Percentiles rank a stretch among this genome's conserved stretches.
These are phyloP conservation scores for Verticillium dahliae DNA, from an alignment of 2,329 filamentous ascomycete species.

Conservation along the genomic window DNA sequence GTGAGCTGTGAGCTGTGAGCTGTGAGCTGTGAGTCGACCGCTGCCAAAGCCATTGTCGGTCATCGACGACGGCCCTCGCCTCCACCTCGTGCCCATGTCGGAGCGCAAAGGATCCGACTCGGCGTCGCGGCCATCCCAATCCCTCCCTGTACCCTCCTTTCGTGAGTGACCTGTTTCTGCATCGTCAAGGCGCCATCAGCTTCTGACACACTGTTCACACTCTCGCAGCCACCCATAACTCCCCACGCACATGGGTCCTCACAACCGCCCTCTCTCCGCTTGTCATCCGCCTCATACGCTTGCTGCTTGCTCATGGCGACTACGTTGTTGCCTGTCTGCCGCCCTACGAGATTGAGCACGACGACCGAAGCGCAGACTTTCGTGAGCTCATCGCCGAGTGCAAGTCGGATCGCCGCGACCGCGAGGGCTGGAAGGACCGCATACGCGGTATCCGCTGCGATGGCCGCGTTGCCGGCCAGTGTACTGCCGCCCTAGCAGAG, in stretches of 20 bases:
- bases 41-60: background rate
- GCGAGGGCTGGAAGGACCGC: conserved; percentile 74
- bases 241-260: conserved; percentile 86
- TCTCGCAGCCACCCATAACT: conserved; percentile 55
- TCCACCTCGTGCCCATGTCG: conserved; percentile 8
- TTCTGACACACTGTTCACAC: conserved; percentile 14
- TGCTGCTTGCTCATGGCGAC: conserved; percentile 85
- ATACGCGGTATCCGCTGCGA: conserved; percentile 61
- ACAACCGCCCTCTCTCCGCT: conserved; percentile 82
- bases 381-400: conserved; percentile 69
- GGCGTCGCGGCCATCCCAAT: conserved; percentile 15
- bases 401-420: conserved; percentile 54
- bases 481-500: conserved; percentile 80
- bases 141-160: conserved; percentile 43
- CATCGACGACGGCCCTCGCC: background rate
- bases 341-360: conserved; percentile 71
- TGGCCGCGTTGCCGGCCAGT: conserved; percentile 59
- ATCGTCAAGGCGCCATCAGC: conserved; percentile 13
- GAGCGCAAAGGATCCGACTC: conserved; percentile 11
- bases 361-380: conserved; percentile 70
- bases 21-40: background rate
- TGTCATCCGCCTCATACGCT: conserved; percentile 72
- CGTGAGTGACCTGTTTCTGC: conserved; percentile 29
- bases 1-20: background rate
- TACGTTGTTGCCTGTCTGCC: conserved; percentile 80